Percentiles rank a stretch among this genome's conserved stretches.
Conservation (phyloP, 495 filamentous ascomycete genomes). For the Thozetella sp. region DNA sequence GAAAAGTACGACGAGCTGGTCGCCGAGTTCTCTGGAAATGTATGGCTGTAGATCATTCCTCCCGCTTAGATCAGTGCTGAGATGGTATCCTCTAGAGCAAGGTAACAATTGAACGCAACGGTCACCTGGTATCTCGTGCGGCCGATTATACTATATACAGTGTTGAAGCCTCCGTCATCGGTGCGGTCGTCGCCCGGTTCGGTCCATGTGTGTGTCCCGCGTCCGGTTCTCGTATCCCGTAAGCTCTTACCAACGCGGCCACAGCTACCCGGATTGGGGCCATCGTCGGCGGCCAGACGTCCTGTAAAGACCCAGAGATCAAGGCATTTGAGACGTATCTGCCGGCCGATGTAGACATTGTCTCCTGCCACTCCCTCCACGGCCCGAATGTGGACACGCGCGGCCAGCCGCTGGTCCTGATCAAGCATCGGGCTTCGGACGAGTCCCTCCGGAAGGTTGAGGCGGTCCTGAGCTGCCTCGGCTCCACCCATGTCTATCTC, state of each 20-base stretch:
- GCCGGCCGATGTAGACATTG: conserved; percentile 85
- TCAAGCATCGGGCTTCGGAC: conserved; percentile 86
- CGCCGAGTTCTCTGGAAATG: conserved; percentile 75
- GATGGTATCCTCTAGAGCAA: conserved; percentile 58
- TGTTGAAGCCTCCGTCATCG: conserved; percentile 91
- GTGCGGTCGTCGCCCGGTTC: conserved; percentile 79
- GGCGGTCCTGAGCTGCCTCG: conserved; percentile 76
- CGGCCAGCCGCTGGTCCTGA: conserved; percentile 88
- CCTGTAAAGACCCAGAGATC: conserved; percentile 97
- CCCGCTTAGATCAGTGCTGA: conserved; percentile 54
- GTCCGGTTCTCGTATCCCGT: conserved; percentile 6
- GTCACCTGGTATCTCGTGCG: conserved; percentile 89
- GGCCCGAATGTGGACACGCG: conserved; percentile 86
- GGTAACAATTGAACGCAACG: conserved; percentile 82
- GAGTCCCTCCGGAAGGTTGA: conserved; percentile 77
- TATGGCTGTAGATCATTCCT: conserved; percentile 42
- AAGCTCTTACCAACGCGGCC: conserved; percentile 10
- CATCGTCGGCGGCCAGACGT: conserved; percentile 96
- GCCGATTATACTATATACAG: conserved; percentile 98
- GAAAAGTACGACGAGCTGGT: conserved; percentile 78
- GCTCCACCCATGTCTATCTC: conserved; percentile 81
- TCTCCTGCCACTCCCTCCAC: conserved; percentile 96
- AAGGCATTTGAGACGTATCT: conserved; percentile 89
- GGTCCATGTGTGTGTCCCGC: conserved; percentile 77
- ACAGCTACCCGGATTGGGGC: conserved; percentile 90